Percentiles rank a stretch among this genome's conserved stretches.
These are phyloP conservation scores for Russula virescens DNA, from an alignment of 768 basidiomycete species.

Conservation along the genomic window DNA sequence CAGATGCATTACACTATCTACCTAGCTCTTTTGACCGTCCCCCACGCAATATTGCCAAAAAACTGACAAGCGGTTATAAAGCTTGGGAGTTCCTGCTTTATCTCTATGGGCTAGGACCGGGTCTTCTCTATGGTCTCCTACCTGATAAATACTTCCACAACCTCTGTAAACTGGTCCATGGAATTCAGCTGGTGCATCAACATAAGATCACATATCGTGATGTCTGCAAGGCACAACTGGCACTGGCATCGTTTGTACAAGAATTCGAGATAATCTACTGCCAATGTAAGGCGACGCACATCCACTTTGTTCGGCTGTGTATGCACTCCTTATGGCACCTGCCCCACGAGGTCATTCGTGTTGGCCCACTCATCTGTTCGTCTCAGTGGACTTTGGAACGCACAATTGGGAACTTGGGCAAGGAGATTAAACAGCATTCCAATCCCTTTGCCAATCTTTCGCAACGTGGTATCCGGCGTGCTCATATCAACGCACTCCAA, in stretches of 20 bases:
- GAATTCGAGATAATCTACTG: background rate
- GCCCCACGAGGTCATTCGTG: background rate
- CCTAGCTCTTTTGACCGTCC: background rate
- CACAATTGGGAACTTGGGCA: background rate
- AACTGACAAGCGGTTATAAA: slow-evolving; percentile 35
- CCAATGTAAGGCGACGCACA: background rate
- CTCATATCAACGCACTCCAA: background rate
- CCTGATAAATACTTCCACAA: slow-evolving; percentile 27
- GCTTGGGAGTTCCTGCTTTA: slow-evolving; percentile 29
- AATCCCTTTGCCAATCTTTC: background rate
- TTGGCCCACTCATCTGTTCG: background rate
- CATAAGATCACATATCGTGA: background rate
- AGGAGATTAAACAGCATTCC: background rate
- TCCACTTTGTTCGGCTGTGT: background rate
- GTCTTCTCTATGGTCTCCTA: slow-evolving; percentile 27
- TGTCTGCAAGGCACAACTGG: background rate
- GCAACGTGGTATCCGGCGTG: background rate
- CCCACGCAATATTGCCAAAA: slow-evolving; percentile 38
- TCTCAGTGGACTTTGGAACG: background rate
- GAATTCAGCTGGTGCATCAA: slow-evolving; percentile 26
- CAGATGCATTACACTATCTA: background rate
- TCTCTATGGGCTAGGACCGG: slow-evolving; percentile 28
- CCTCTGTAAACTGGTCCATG: slow-evolving; percentile 29
- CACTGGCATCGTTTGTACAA: background rate
- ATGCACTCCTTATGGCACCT: background rate